Evolutionary conservation across 2,329 filamentous ascomycete genomes (phyloP).

Genomic region (Hortaea sp.): DNA sequence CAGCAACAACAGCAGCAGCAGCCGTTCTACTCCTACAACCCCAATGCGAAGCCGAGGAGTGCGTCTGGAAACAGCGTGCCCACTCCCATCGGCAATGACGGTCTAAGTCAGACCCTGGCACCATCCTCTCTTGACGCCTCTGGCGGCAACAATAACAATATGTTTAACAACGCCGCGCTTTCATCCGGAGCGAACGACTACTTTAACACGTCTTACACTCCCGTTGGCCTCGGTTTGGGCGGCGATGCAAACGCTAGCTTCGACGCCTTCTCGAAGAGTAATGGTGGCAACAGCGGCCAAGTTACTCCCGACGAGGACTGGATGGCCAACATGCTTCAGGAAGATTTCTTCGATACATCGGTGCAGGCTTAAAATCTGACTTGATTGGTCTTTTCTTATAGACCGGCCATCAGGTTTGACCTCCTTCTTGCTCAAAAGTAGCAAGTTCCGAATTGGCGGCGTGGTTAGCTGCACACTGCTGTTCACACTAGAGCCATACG

Average conservation of each 20-base stretch:
- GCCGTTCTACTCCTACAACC: slow-evolving; percentile 36
- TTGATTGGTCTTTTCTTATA: no score
- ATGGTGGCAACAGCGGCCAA: slow-evolving; percentile 14
- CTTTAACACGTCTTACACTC: slow-evolving; percentile 12
- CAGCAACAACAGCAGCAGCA: slow-evolving; percentile 23
- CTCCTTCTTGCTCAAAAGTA: no score
- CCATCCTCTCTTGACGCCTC: slow-evolving; percentile 26
- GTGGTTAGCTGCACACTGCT: no score
- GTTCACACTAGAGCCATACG: no score
- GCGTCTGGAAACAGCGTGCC: slow-evolving; percentile 13
- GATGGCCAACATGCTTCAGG: not conserved
- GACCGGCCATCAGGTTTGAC: no score
- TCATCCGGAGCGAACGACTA: slow-evolving; percentile 14
- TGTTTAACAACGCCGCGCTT: slow-evolving; percentile 5
- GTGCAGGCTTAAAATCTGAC: no score
- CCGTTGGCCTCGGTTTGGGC: slow-evolving; percentile 12
- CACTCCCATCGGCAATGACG: slow-evolving; percentile 18
- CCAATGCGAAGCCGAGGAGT: slow-evolving; percentile 28
- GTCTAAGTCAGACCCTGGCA: slow-evolving; percentile 32
- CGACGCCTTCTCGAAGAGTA: slow-evolving; percentile 9
- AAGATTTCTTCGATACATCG: not conserved
- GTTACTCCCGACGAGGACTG: slow-evolving; percentile 8
- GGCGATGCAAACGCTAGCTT: slow-evolving; percentile 11
- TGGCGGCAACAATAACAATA: slow-evolving; percentile 6
- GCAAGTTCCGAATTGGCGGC: no score